Percentiles rank a stretch among this genome's conserved stretches.
phyloP scores from a whole-genome alignment of 2,329 filamentous ascomycete genomes.

The Claviceps sp. region DNA sequence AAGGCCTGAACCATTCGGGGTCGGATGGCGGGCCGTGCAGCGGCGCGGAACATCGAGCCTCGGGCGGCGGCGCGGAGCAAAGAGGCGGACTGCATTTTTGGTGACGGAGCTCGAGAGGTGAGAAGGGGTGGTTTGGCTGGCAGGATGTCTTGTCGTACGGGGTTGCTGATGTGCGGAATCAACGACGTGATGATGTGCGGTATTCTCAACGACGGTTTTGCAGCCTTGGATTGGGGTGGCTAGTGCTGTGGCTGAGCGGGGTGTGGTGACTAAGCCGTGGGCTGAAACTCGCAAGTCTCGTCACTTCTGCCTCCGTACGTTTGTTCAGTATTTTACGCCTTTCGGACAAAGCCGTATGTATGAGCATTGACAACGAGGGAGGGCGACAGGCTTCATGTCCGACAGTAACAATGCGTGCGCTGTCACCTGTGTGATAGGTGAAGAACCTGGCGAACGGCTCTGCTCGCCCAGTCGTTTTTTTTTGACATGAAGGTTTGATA shows the following conservation, averaged over 20 bases:
- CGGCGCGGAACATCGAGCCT: conserved; percentile 52
- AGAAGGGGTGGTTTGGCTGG: not conserved
- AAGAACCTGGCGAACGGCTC: too few relatives aligned
- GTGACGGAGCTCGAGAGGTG: conserved; percentile 3
- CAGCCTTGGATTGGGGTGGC: conserved; percentile 8
- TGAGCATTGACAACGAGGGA: too few relatives aligned
- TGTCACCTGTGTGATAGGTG: too few relatives aligned
- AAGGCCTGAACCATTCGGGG: conserved; percentile 46
- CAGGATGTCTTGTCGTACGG: not conserved
- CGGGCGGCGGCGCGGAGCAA: conserved; percentile 61
- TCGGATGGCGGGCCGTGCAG: conserved; percentile 41
- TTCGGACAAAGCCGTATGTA: too few relatives aligned
- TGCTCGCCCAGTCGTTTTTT: too few relatives aligned
- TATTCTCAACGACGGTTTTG: conserved; percentile 15
- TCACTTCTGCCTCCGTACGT: not conserved
- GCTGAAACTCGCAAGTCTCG: conserved; percentile 6
- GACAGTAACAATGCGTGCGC: too few relatives aligned
- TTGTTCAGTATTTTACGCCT: too few relatives aligned
- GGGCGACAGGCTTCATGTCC: too few relatives aligned
- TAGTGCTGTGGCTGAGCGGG: conserved; percentile 12
- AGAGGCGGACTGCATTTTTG: conserved; percentile 49
- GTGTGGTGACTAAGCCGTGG: conserved; percentile 20
- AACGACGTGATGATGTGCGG: conserved; percentile 6
- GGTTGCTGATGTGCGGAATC: conserved; percentile 5
- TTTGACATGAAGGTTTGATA: too few relatives aligned